Evolutionary conservation across 2,329 filamentous ascomycete species (phyloP).

Genomic region (Cladophialophora chaetospira): DNA sequence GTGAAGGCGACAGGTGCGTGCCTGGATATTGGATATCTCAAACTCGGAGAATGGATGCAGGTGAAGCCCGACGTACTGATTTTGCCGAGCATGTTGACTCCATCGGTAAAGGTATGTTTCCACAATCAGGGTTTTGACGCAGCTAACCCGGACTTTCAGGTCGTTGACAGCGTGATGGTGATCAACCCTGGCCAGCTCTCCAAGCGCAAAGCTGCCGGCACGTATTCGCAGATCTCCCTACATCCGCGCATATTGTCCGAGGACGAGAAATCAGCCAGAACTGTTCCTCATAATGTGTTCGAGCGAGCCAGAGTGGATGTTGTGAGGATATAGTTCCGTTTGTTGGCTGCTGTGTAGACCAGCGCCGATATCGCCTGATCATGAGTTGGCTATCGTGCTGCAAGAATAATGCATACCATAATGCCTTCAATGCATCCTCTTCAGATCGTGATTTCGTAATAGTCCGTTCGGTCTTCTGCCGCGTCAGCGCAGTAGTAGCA

Average conservation of each 20-base stretch:
- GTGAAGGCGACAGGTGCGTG: slow-evolving; percentile 70
- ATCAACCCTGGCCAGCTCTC: slow-evolving; percentile 89
- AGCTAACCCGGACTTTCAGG: slow-evolving; percentile 54
- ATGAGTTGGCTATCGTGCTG: background rate
- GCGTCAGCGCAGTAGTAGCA: slow-evolving; percentile 27
- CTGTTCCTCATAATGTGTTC: slow-evolving; percentile 75
- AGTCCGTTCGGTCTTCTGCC: background rate
- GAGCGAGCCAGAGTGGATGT: slow-evolving; percentile 86
- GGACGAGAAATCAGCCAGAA: slow-evolving; percentile 58
- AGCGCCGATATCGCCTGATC: background rate
- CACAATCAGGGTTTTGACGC: too few species aligned
- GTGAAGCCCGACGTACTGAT: slow-evolving; percentile 83
- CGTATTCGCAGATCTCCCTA: slow-evolving; percentile 78
- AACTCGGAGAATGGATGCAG: slow-evolving; percentile 87
- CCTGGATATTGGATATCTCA: slow-evolving; percentile 80
- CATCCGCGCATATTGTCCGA: slow-evolving; percentile 64
- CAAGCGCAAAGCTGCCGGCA: slow-evolving; percentile 81
- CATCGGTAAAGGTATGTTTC: slow-evolving; percentile 77
- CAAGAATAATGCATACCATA: background rate
- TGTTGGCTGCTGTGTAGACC: background rate
- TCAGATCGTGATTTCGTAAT: background rate
- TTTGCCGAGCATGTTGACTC: slow-evolving; percentile 76
- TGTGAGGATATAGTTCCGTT: slow-evolving; percentile 63
- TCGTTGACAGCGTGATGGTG: slow-evolving; percentile 83
- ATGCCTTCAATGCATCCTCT: background rate